A percentile compares a stretch with the other conserved stretches of the same genome.
Conservation (phyloP, 2,329 filamentous ascomycete species). For the Periconia sp. region DNA sequence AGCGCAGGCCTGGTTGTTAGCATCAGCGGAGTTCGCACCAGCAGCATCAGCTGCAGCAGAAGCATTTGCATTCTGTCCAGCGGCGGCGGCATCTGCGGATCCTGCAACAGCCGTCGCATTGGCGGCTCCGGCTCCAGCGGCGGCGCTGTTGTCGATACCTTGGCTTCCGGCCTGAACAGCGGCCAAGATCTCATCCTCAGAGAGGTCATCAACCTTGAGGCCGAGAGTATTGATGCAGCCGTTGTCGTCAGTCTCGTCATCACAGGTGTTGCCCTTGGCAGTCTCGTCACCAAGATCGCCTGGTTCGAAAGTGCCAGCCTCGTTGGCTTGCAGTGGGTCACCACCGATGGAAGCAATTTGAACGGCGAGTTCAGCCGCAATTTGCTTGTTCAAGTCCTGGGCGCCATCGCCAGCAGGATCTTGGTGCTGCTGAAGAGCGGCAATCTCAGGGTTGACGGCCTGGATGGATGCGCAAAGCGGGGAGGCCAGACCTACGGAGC, state of each 20-base stretch:
- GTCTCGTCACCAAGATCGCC: constrained; percentile 61
- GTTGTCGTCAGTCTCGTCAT: constrained; percentile 53
- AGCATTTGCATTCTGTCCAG: constrained; percentile 3
- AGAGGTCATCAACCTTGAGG: constrained; percentile 62
- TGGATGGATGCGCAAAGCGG: constrained; percentile 61
- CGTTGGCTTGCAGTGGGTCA: constrained; percentile 66
- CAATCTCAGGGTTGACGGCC: constrained; percentile 70
- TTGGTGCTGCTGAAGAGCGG: constrained; percentile 68
- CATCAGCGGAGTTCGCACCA: not conserved
- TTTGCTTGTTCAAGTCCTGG: constrained; percentile 64
- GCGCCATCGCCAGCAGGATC: constrained; percentile 68
- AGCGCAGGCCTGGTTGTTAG: not conserved
- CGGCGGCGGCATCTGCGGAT: constrained; percentile 2
- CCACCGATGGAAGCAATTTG: constrained; percentile 68
- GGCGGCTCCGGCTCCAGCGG: constrained; percentile 26
- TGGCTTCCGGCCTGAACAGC: constrained; percentile 50
- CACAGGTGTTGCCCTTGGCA: constrained; percentile 60
- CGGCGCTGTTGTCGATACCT: constrained; percentile 16
- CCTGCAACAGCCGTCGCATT: constrained; percentile 9
- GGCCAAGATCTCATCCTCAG: constrained; percentile 57
- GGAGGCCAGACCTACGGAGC: constrained; percentile 62
- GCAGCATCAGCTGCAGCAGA: constrained; percentile 1
- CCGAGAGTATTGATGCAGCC: constrained; percentile 63
- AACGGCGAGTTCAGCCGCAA: constrained; percentile 64
- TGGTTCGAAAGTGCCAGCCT: constrained; percentile 68